Base-by-base conservation (phyloP, 2,329 filamentous ascomycete genomes). In the Claviceps purpurea region DNA sequence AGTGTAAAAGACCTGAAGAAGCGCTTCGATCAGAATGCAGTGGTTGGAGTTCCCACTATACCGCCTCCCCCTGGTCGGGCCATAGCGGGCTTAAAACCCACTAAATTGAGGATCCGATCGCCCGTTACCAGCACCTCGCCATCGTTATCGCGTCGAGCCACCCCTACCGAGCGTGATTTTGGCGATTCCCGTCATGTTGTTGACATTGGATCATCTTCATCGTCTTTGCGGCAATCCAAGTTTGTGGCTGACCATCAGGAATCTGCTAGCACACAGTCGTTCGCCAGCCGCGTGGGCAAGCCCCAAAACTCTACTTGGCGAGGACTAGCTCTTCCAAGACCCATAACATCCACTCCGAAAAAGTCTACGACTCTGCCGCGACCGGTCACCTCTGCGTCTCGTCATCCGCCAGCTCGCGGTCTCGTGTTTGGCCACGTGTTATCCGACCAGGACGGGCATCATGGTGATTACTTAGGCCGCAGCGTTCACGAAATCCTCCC, bases 1-100 rank as follows among this genome's bases (percentile, higher is more conserved):
- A 90, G 84, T 55, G 85, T 93, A 59, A 88, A 84, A 68, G 87
- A 93, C 62, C 73, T 93, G 56, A 82, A 87, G 61, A 87, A 84
- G 66, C 82, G 79, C 51, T 93, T 91, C 68, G 86, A 91, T 65
- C 80, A 83, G 62, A 81, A 65, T 55, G 60, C 65, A 41, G 62
- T 66, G 20, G 44, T 40, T 16, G 40, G 34, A 14, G 41, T 43
- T 38, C 26, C 51, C 34, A 22, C 51, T 34, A 52, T 50, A 24
- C 39, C 47, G 13, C 44, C 50, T 6, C 43, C 42, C 47, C 47
- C 45, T 38, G 26, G 44, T 38, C 48, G 48, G 14, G 46, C 43
- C 22, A 40, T 18, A n/a, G 38, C 51, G n/a, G 43, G 48, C 26
- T 43, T 38, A 24, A 45, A 41, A 49, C 34, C 22, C 42, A 41